Evolutionary conservation across 805 yeast genomes (phyloP).

Genomic region (Sungouiella blattae): DNA sequence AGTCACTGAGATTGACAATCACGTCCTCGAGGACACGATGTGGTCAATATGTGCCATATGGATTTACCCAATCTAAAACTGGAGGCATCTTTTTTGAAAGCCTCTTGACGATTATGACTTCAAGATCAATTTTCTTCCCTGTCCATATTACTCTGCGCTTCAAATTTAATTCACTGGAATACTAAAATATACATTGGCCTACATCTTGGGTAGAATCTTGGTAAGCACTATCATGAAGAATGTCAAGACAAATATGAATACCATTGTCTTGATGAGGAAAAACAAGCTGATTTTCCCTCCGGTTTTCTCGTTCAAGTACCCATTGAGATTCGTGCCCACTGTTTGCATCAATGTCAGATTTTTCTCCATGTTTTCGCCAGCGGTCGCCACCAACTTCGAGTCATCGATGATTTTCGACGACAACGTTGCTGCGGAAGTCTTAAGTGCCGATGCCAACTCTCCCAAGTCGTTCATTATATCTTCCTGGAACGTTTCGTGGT

Average conservation of each 20-base stretch:
- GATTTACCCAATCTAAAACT: no score
- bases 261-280: constrained; percentile 32
- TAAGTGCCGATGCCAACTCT: constrained; percentile 46
- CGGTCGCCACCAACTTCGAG: constrained; percentile 27
- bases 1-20: no score
- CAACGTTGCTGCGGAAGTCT: constrained; percentile 42
- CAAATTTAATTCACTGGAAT: neutral
- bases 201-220: constrained; percentile 36
- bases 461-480: constrained; percentile 47
- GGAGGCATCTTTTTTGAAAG: neutral
- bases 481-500: constrained; percentile 46
- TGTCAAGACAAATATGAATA: constrained; percentile 23
- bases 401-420: constrained; percentile 37
- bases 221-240: constrained; percentile 30
- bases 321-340: constrained; percentile 34
- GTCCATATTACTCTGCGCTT: constrained; percentile 1
- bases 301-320: constrained; percentile 34
- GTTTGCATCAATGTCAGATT: constrained; percentile 18
- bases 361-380: constrained; percentile 32
- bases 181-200: neutral
- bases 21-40: no score
- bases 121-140: constrained; percentile 2
- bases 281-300: constrained; percentile 40
- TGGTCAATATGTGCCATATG: no score
- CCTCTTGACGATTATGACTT: no score